Percentiles rank a stretch among this genome's conserved stretches.
Evolutionary conservation across 768 basidiomycete genomes (phyloP).

Genomic region (Lentinula aciculospora): DNA sequence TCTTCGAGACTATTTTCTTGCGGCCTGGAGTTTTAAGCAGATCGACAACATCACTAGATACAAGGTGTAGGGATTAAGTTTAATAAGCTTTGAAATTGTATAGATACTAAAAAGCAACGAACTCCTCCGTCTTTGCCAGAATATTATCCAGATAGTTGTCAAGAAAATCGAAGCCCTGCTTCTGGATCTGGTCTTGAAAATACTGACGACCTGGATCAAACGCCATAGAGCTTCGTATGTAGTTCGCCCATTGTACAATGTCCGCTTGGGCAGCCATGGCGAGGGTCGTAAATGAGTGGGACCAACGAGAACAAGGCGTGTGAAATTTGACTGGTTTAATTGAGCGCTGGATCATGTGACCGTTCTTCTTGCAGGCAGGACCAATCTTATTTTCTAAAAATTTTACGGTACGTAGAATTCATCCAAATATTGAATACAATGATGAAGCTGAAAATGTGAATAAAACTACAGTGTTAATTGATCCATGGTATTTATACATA

Average conservation of each 20-base stretch:
- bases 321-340: neutral
- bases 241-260: slow-evolving; percentile 65
- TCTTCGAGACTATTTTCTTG: slow-evolving; percentile 51
- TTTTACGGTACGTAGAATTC: too few species aligned
- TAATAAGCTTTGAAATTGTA: neutral
- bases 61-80: neutral
- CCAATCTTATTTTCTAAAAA: too few species aligned
- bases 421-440: too few species aligned
- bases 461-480: neutral
- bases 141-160: slow-evolving; percentile 76
- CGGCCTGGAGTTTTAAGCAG: slow-evolving; percentile 82
- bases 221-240: slow-evolving; percentile 62
- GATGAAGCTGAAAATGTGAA: too few species aligned
- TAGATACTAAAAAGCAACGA: slow-evolving; percentile 13
- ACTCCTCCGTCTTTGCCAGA: slow-evolving; percentile 64
- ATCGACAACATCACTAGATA: slow-evolving; percentile 61
- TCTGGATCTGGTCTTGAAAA: slow-evolving; percentile 70
- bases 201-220: slow-evolving; percentile 66
- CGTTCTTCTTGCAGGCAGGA: neutral
- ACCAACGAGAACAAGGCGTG: neutral
- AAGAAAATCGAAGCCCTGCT: slow-evolving; percentile 73
- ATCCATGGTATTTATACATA: too few species aligned
- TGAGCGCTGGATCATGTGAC: neutral
- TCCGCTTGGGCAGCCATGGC: slow-evolving; percentile 38
- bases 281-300: neutral